Evolutionary conservation across 129 eudicot species (phyloP).

Genomic region (Smallanthus sonchifolius): DNA sequence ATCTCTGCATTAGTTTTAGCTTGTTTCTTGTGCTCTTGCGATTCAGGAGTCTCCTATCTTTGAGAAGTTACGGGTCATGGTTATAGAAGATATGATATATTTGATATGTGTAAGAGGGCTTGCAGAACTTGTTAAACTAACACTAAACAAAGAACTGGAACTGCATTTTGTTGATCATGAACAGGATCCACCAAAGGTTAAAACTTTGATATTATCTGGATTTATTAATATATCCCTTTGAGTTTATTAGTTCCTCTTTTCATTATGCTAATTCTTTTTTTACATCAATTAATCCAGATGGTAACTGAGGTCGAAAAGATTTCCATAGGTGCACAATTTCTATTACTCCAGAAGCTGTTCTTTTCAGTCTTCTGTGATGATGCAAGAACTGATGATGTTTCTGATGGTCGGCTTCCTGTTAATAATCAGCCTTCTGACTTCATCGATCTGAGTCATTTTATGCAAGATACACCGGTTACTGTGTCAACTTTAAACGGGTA

Average conservation of each 20-base stretch:
- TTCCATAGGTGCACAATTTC: constrained; percentile 42
- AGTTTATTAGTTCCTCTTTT: not conserved
- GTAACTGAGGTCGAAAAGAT: constrained; percentile 38
- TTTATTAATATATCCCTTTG: not conserved
- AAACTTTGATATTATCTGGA: not conserved
- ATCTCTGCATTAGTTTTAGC: not conserved
- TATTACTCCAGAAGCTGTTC: constrained; percentile 55
- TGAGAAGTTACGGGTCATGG: constrained; percentile 64
- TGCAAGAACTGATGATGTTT: constrained; percentile 29
- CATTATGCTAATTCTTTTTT: not conserved
- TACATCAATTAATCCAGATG: constrained; percentile 47
- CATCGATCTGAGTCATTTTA: constrained; percentile 73
- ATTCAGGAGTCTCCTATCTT: constrained; percentile 68
- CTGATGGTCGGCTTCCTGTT: constrained; percentile 10
- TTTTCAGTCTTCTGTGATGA: constrained; percentile 44
- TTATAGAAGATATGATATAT: constrained; percentile 86
- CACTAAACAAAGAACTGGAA: constrained; percentile 39
- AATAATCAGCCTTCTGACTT: constrained; percentile 34
- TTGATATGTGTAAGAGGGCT: constrained; percentile 50
- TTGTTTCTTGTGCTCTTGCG: constrained; percentile 2
- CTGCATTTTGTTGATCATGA: constrained; percentile 68
- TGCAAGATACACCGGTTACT: constrained; percentile 64
- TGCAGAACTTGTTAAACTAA: constrained; percentile 46
- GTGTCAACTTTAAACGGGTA: constrained; percentile 91
- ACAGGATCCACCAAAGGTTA: constrained; percentile 88